Evolutionary conservation across 192 early-diverging fungal genomes (phyloP), one percentile per base, ranked within the genome.

Genomic region (Allomyces javanicus): DNA sequence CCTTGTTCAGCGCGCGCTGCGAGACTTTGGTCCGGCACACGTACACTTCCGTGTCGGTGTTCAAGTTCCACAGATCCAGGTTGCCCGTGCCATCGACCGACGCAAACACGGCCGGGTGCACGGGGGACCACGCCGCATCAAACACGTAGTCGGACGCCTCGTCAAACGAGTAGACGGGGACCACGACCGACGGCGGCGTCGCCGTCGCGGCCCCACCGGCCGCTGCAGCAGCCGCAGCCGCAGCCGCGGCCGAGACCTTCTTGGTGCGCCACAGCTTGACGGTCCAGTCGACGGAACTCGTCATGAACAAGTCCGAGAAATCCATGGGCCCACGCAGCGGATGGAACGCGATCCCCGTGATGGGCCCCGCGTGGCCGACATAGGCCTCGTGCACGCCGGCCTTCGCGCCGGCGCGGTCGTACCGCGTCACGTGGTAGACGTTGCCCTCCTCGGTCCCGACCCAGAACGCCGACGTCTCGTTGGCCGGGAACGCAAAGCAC

Each of bases 51-150:
- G 84, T 81, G 50, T 96, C 90, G 24, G 73, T 69, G 74, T 94
- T 99, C 69, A 99, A 73, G 72, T 99, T 90, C 88, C 91, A 97
- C 62, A 99, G 70, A 67, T 89, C 86, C 74, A 99, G 85, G 65
- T 83, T 81, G 9, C 95, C 96, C 0, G 78, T 83, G 10, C 93
- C 96, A 70, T 97, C 93, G 3, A 90, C 92, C 1, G 85, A 81
- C 21, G 85, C 94, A 79, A 99, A 97, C 40, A 98, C 67, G 0
- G 94, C 84, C 9, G 96, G 96, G 72, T 97, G 94, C n/a, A 79
- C 76, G 3, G 96, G 95, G 22, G 91, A 94, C 96, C 96, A 99
- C 72, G 88, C 87, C 14, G 91, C 95, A 73, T 99, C 96, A 72
- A 89, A 94, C 23, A 99, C 94, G 73, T 96, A 97, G 77, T 99